phyloP scores from a whole-genome alignment of 1,139 yeast species.

The Suhomyces panamericanus region DNA sequence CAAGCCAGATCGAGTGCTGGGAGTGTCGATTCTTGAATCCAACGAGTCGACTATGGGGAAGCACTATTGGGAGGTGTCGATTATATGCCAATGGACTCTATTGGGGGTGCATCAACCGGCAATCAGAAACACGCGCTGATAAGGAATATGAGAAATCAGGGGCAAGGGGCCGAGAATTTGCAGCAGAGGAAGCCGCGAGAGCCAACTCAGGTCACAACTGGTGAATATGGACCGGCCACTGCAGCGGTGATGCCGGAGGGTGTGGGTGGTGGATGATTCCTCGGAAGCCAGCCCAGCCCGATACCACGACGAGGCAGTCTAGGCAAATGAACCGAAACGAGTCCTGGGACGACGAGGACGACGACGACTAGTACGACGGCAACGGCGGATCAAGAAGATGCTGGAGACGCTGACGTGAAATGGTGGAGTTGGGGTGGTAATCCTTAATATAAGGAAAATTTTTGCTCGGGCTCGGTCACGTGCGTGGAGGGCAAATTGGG shows the following conservation, averaged over 20 bases:
- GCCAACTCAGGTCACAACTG: no score
- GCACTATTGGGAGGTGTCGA: no score
- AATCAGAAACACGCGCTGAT: not conserved
- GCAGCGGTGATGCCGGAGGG: no score
- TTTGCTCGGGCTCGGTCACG: slow-evolving; percentile 12
- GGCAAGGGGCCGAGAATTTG: not conserved
- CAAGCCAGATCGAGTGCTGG: no score
- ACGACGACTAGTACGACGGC: slow-evolving; percentile 13
- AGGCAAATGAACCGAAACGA: slow-evolving; percentile 14
- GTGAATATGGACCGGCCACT: not conserved
- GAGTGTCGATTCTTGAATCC: no score
- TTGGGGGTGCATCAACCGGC: no score
- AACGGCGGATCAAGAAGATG: slow-evolving; percentile 11
- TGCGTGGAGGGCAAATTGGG: not conserved
- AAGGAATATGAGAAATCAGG: not conserved
- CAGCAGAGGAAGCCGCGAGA: not conserved
- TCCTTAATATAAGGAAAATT: slow-evolving; percentile 4
- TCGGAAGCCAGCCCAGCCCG: slow-evolving; percentile 11
- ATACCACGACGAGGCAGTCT: slow-evolving; percentile 11
- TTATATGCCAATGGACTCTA: not conserved
- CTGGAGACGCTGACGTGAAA: slow-evolving; percentile 9
- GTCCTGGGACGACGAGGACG: slow-evolving; percentile 14
- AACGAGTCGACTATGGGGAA: no score
- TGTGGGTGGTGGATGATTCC: not conserved
- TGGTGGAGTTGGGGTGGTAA: slow-evolving; percentile 5